Base-by-base conservation (phyloP, 2,329 filamentous ascomycete genomes). In the Domatiomyces catenatus region DNA sequence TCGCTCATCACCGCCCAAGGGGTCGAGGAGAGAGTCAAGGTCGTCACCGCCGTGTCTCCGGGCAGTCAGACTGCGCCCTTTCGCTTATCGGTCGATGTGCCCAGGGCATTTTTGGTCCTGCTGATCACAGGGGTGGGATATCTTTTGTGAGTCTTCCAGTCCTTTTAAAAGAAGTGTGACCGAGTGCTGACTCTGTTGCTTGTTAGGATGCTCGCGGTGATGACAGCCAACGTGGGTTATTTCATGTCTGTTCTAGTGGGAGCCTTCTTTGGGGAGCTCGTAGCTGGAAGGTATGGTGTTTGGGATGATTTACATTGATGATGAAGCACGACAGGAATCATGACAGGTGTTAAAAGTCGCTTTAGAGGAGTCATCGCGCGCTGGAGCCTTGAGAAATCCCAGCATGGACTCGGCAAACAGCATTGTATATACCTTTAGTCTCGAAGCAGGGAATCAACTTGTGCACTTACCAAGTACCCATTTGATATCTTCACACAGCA, bases 221-320 rank as follows among this genome's bases (percentile, higher is more conserved):
- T 92, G 86, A 89, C 85, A 1, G 79, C 86, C 71, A 92, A 92
- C 60, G 76, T 90, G 15, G 86, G 86, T 10, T 92, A 92, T 64
- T 90, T 90, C 64, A 67, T 87, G 50, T 88, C 84, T 0, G 75
- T 89, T n/a, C 73, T 93, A 8, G 82, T 73, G 3, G 83, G 83
- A 12, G 77, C 84, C 1, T 95, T 96, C 62, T 63, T 93, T n/a
- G 90, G 90, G 20, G 92, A 92, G 64, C 68, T 96, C 44, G 76
- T 79, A 0, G 75, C 92, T 54, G 87, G 88, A 26, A 77, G 88
- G 56, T 92, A 80, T 60, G 71, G 71, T 24, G 62, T 70, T 44
- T 58, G 68, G 19, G 66, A 68, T 12, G 76, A 77, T 49, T 39
- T 26, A 17, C 46, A 19, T 46, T 32, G 19, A 45, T 7, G 20